phyloP scores from a whole-genome alignment of 495 filamentous ascomycete genomes.

The Lentithecium fluviatile region DNA sequence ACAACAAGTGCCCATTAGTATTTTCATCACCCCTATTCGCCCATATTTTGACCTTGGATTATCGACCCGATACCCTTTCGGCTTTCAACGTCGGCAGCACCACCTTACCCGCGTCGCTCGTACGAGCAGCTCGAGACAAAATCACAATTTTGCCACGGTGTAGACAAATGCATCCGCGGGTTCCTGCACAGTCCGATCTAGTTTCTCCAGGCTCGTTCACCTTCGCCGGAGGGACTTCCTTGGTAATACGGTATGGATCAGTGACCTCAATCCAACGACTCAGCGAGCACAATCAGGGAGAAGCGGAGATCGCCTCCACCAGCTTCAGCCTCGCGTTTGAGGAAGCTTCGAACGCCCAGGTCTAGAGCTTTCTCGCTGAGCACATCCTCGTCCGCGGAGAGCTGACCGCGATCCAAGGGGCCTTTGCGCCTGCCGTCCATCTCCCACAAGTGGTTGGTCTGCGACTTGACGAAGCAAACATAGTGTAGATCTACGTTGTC shows the following conservation, averaged over 20 bases:
- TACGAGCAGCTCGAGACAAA: conserved; percentile 6
- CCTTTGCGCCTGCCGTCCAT: conserved; percentile 59
- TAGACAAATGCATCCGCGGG: conserved; percentile 17
- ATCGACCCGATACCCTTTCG: neutral
- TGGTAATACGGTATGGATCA: too few relatives aligned
- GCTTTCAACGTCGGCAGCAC: neutral
- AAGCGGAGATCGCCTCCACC: conserved; percentile 53
- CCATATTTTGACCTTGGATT: neutral
- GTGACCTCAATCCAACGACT: conserved; percentile 39
- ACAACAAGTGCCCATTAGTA: neutral
- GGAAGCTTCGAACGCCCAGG: conserved; percentile 57
- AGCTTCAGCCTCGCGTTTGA: conserved; percentile 52
- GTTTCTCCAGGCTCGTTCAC: conserved; percentile 4
- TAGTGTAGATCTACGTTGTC: conserved; percentile 46
- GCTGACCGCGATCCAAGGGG: conserved; percentile 65
- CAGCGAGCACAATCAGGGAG: conserved; percentile 56
- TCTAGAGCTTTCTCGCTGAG: conserved; percentile 64
- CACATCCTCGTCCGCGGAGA: conserved; percentile 66
- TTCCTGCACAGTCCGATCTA: neutral
- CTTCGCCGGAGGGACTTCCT: neutral
- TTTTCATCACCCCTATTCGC: conserved; percentile 8
- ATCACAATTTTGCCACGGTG: conserved; percentile 8
- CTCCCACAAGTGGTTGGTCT: conserved; percentile 45
- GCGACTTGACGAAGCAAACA: conserved; percentile 47
- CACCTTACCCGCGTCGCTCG: neutral